These are phyloP conservation scores for Anthoceros angustus DNA, from an alignment of 225 moss, liverwort and hornwort species.

Conservation along the genomic window DNA sequence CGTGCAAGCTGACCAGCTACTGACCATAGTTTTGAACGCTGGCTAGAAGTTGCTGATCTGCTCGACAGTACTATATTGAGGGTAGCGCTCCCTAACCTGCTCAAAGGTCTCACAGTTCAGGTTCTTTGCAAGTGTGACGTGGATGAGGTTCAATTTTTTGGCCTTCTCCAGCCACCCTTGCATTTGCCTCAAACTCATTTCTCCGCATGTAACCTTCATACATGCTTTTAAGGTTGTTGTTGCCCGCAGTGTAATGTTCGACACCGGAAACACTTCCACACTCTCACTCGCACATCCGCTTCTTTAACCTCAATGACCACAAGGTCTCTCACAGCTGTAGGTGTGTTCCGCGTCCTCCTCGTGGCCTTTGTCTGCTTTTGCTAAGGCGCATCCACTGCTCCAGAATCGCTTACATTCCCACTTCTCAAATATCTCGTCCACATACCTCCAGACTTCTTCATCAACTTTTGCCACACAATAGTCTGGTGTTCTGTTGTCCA, in stretches of 20 bases:
- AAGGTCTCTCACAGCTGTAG: background rate
- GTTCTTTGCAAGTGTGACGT: background rate
- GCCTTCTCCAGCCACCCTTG: background rate
- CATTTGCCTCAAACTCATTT: background rate
- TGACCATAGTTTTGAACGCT: background rate
- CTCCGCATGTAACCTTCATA: background rate
- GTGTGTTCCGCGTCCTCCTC: no score
- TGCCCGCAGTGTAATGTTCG: background rate
- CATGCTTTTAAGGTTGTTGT: background rate
- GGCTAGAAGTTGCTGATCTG: background rate
- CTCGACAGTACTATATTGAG: background rate
- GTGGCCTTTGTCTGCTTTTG: no score
- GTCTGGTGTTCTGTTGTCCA: background rate
- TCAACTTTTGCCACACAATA: background rate
- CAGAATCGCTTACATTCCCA: background rate
- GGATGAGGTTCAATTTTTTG: background rate
- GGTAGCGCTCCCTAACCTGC: background rate
- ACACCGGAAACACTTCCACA: background rate
- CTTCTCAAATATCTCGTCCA: background rate
- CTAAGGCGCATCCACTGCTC: background rate
- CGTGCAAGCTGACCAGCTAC: background rate
- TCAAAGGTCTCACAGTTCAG: background rate
- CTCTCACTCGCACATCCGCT: background rate
- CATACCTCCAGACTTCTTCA: background rate
- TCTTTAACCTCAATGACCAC: background rate